Base-by-base conservation (phyloP, 306 rosid genomes). In the Vicia sativa region DNA sequence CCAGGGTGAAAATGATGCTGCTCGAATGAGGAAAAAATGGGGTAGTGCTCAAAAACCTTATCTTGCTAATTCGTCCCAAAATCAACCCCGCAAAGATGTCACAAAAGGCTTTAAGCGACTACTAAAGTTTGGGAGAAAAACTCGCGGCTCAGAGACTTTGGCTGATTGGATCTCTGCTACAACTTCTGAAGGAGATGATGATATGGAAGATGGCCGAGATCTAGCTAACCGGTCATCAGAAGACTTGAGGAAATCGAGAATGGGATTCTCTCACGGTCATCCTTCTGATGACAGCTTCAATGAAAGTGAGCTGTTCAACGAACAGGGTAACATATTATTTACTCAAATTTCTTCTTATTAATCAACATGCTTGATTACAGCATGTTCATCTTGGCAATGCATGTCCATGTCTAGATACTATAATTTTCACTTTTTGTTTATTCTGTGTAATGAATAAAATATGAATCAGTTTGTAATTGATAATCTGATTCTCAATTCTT, bases 181-280 rank as follows among this genome's bases (percentile, higher is more conserved):
- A n/a, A 95, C 99, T 67, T 95, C 99, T 55, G 99, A 95, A 77
- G 99, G 99, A 72, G 99, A 95, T 62, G 99, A 95, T 83, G 97
- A 95, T 69, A 78, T 85, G 10, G 99, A 95, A 80, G 99, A 95
- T 71, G 88, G 92, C 43, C 89, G 92, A 59, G 99, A 95, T 89
- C 86, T 67, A 64, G 92, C 91, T 72, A 88, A 86, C 50, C 80
- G 89, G 70, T 91, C 91, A 56, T 91, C 87, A 29, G 99, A 95
- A 75, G 99, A 95, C 81, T 83, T 84, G 66, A 88, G 96, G 85
- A 95, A 95, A 75, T 87, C 99, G 31, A 87, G 99, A 85, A 95
- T 95, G 99, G 97, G 97, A 66, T 87, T 88, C 81, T 82, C 86
- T 29, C 92, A 81, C 71, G 92, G 92, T 44, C 89, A 73, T 81